A percentile compares a stretch with the other conserved stretches of the same genome.
These are phyloP conservation scores for Penicillium flavigenum DNA, from an alignment of 495 filamentous ascomycete species.

Conservation along the genomic window DNA sequence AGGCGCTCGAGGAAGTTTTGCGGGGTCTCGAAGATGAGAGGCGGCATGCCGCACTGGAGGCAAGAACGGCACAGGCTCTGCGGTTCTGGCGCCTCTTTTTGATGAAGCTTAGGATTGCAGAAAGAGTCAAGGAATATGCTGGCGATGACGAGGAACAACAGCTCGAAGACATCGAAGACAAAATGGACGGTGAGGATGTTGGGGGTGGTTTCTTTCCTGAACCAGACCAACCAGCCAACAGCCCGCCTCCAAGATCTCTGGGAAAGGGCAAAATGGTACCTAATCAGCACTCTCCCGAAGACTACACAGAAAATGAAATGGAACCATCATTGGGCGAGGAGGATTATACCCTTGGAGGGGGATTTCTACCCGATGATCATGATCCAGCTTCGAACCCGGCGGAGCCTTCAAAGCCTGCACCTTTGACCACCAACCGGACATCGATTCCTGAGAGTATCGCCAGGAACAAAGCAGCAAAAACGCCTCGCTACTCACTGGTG, in stretches of 20 bases:
- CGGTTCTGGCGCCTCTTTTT: constrained; percentile 76
- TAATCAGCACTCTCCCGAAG: not conserved
- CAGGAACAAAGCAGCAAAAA: not conserved
- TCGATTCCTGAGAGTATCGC: not conserved
- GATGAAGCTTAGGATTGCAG: constrained; percentile 70
- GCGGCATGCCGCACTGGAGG: constrained; percentile 55
- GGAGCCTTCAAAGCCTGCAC: not conserved
- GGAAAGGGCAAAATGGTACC: not conserved
- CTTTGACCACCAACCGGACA: not conserved
- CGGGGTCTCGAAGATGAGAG: constrained; percentile 61
- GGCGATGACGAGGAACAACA: constrained; percentile 48
- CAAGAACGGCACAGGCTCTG: constrained; percentile 56
- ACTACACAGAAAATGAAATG: not conserved
- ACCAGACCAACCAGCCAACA: constrained; percentile 34
- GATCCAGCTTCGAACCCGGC: not conserved
- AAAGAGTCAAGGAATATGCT: constrained; percentile 68
- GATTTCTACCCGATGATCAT: constrained; percentile 29
- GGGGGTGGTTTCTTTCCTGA: constrained; percentile 50
- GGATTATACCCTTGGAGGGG: constrained; percentile 13
- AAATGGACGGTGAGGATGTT: constrained; percentile 23
- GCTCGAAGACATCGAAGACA: constrained; percentile 22
- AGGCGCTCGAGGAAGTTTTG: constrained; percentile 69
- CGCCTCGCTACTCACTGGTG: constrained; percentile 34
- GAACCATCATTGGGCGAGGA: not conserved
- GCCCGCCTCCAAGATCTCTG: constrained; percentile 10